Evolutionary conservation across 176 grass and related monocot species (phyloP), one percentile per base, ranked within the genome.

Genomic region (Carex scoparia): DNA sequence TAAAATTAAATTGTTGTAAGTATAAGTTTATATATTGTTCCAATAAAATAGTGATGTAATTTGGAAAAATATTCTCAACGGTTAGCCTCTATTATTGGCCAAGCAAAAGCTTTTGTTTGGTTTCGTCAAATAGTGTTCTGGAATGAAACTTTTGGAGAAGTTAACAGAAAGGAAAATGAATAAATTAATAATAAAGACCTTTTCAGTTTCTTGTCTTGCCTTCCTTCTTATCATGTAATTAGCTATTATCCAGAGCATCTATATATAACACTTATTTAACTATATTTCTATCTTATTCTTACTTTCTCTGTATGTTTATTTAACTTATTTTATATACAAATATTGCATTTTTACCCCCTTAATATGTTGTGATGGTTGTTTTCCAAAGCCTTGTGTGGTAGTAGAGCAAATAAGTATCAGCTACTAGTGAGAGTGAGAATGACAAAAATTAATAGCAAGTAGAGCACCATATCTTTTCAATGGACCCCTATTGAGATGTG

Each of bases 401-500:
- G 72, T 77, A 77, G 58, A 62, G 57, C 23, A 42, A 18, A 55
- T 63, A 42, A 18, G n/a, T 38, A 15, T 83, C 63, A 83, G 81
- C 81, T 83, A 55, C 63, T 55, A 83, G 28, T 83, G 60, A 62
- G 79, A 81, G 79, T 81, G 79, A 64, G 79, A 64, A 63, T 83
- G 81, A 83, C 56, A 68, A 83, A 83, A 83, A 83, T 54, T 37
- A 83, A 81, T 63, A 66, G 61, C 81, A 83, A 68, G 18, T 83
- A 83, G 81, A 27, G 12, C 59, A 67, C 81, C 61, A 67, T 69
- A 63, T 46, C 61, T 44, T 60, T 37, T 79, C 65, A 67, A 64
- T 83, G 81, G 81, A 33, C 44, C 81, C 23, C 46, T 56, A 32
- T 49, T 14, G 5, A 48, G 58, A 82, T 66, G 80, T 82, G 80